phyloP scores from a whole-genome alignment of 2,329 filamentous ascomycete genomes.

The Cytospora piceicola region DNA sequence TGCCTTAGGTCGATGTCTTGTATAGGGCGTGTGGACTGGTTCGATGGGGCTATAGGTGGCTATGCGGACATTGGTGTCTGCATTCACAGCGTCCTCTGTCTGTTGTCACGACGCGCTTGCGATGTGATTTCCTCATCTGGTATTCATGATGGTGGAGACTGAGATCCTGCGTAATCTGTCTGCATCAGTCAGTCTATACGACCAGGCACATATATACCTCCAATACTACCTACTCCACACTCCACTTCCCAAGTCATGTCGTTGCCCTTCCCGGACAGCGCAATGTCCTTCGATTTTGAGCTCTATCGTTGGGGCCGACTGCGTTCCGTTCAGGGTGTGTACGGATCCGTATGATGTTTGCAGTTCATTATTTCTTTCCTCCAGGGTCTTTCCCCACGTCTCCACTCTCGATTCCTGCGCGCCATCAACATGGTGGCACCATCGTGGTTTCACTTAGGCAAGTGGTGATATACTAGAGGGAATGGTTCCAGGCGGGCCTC shows the following conservation, averaged over 20 bases:
- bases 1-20: conserved; percentile 33
- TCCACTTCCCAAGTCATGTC: neutral
- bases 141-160: neutral
- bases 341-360: neutral
- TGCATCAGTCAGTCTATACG: neutral
- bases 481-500: no score
- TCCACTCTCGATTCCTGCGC: neutral
- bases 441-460: neutral
- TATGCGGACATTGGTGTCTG: neutral
- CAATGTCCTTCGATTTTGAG: neutral
- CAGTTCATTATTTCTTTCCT: neutral
- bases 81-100: neutral
- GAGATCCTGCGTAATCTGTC: neutral
- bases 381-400: neutral
- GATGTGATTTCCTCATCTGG: neutral
- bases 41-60: neutral
- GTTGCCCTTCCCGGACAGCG: neutral
- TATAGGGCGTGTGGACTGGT: neutral
- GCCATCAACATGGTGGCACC: no score
- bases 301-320: no score
- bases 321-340: no score
- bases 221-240: neutral
- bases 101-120: neutral
- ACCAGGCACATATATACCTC: neutral
- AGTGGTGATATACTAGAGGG: no score